Percentiles rank a stretch among this genome's conserved stretches.
Conservation (phyloP, 164 flowering plant genomes). For the Dillenia suffruticosa region DNA sequence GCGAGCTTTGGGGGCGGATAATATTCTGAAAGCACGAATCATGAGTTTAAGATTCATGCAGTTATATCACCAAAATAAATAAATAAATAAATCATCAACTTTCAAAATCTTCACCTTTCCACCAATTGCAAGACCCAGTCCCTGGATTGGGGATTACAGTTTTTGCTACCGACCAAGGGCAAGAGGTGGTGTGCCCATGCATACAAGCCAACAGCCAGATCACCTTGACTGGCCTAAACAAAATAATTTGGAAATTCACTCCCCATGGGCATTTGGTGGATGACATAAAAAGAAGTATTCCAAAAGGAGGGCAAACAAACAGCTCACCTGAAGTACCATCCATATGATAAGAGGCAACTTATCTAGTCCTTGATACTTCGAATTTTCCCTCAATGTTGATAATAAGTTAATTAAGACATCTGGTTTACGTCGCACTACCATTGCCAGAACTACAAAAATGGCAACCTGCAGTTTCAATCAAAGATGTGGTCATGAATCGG, state of each 20-base stretch:
- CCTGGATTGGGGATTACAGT: conserved; percentile 76
- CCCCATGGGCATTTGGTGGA: too few relatives aligned
- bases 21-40: conserved; percentile 42
- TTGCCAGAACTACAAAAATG: conserved; percentile 73
- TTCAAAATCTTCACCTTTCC: conserved; percentile 55
- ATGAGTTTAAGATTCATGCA: conserved; percentile 1
- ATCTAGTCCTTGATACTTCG: conserved; percentile 85
- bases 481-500: not conserved
- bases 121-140: conserved; percentile 80
- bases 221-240: conserved; percentile 75
- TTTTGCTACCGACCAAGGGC: conserved; percentile 63
- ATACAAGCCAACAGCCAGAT: conserved; percentile 70
- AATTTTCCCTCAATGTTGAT: conserved; percentile 51
- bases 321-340: conserved; percentile 73
- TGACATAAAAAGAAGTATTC: not conserved
- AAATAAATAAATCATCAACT: not conserved
- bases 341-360: conserved; percentile 78
- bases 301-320: not conserved
- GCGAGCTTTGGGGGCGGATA: conserved; percentile 76
- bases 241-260: not conserved
- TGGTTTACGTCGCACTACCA: conserved; percentile 73
- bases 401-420: conserved; percentile 53
- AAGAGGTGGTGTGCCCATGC: conserved; percentile 63
- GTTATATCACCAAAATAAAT: not conserved
- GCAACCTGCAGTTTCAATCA: conserved; percentile 60